Conservation (phyloP, 495 filamentous ascomycete species). For the Cudoniella acicularis region DNA sequence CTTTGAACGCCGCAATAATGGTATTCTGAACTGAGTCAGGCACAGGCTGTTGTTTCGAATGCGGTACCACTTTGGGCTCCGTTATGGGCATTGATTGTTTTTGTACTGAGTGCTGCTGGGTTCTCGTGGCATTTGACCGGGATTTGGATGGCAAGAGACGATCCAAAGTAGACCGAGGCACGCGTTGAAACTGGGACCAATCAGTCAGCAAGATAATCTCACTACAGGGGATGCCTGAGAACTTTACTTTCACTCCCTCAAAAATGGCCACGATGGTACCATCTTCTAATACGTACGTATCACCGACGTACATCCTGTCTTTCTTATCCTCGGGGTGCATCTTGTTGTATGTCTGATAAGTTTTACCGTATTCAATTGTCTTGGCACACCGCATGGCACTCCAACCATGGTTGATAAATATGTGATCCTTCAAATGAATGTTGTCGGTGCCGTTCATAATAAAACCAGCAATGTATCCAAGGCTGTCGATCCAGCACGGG, state of each 20-base stretch:
- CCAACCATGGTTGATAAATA: slow-evolving; percentile 77
- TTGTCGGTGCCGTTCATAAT: slow-evolving; percentile 76
- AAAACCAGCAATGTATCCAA: slow-evolving; percentile 67
- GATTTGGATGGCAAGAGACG: too few species aligned
- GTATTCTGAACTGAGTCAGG: slow-evolving; percentile 44
- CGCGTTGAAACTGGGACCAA: slow-evolving; percentile 60
- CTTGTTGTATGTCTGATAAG: slow-evolving; percentile 65
- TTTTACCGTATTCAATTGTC: slow-evolving; percentile 54
- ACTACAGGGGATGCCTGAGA: slow-evolving; percentile 55
- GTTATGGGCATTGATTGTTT: too few species aligned
- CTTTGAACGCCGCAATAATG: slow-evolving; percentile 40
- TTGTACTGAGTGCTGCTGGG: slow-evolving; percentile 47
- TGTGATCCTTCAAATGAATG: slow-evolving; percentile 61
- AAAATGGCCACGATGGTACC: slow-evolving; percentile 51
- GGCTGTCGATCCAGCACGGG: slow-evolving; percentile 68
- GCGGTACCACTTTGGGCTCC: too few species aligned
- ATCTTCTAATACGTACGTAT: slow-evolving; percentile 61
- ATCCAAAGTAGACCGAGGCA: slow-evolving; percentile 60
- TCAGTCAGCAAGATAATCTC: slow-evolving; percentile 40
- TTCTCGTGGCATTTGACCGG: too few species aligned
- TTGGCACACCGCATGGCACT: slow-evolving; percentile 65
- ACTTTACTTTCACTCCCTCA: slow-evolving; percentile 41
- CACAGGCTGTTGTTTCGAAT: too few species aligned
- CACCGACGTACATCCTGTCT: slow-evolving; percentile 46
- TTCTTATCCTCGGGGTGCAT: slow-evolving; percentile 50